A percentile compares a stretch with the other conserved stretches of the same genome.
Conservation (phyloP, 2,329 filamentous ascomycete species). For the Hymenoscyphus fraxineus region DNA sequence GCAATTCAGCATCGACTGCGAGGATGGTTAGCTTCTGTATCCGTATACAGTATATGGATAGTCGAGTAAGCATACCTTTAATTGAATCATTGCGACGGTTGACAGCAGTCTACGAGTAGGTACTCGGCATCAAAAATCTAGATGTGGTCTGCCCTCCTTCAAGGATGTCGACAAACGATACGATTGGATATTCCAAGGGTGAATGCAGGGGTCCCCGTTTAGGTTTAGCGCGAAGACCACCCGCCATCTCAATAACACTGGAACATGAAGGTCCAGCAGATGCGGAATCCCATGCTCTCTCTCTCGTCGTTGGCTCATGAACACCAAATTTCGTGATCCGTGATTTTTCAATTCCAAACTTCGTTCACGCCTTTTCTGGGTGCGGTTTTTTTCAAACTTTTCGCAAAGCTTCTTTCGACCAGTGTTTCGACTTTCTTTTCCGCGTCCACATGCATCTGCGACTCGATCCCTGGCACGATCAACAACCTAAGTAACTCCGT, state of each 20-base stretch:
- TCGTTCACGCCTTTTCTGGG: conserved; percentile 21
- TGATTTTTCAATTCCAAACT: conserved; percentile 4
- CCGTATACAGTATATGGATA: not conserved
- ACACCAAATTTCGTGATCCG: not conserved
- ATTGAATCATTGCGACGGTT: conserved; percentile 75
- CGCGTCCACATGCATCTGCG: not conserved
- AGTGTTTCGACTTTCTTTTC: conserved; percentile 5
- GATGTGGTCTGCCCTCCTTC: conserved; percentile 5
- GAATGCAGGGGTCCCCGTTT: not conserved
- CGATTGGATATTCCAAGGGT: not conserved
- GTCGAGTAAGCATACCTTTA: conserved; percentile 57
- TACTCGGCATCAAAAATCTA: conserved; percentile 4
- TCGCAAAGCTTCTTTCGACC: not conserved
- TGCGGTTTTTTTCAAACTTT: conserved; percentile 12
- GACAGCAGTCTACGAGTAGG: conserved; percentile 14
- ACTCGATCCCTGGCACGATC: conserved; percentile 12
- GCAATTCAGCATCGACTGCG: conserved; percentile 92
- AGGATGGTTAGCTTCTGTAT: not conserved
- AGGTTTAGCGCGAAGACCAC: not conserved
- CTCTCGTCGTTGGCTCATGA: not conserved
- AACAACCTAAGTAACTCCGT: conserved; percentile 6
- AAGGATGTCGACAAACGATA: not conserved
- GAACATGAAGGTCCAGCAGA: conserved; percentile 2
- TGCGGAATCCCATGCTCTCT: not conserved
- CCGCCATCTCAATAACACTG: conserved; percentile 11